Evolutionary conservation across 176 grass and related monocot genomes (phyloP).

Genomic region (Otatea glauca): DNA sequence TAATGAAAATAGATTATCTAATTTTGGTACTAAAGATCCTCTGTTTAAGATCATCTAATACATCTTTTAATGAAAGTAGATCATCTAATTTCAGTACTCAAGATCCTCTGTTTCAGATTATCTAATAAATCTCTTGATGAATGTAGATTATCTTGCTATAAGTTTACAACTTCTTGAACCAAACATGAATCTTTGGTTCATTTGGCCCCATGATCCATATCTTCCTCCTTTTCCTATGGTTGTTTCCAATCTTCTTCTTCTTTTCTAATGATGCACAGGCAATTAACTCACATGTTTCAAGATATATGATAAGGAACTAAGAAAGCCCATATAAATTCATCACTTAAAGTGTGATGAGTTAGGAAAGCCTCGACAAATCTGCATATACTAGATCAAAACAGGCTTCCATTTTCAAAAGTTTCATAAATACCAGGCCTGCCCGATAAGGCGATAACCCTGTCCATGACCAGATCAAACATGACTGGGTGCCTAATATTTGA

Average conservation of each 20-base stretch:
- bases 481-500: not conserved
- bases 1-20: not conserved
- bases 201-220: not conserved
- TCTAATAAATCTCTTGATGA: not conserved
- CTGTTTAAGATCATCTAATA: too few relatives aligned
- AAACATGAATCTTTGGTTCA: not conserved
- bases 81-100: not conserved
- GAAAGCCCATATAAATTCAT: not conserved
- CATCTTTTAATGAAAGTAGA: too few relatives aligned
- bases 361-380: not conserved
- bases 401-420: not conserved
- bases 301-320: not conserved
- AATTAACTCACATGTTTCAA: not conserved
- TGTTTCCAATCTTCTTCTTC: not conserved
- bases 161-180: not conserved
- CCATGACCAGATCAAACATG: not conserved
- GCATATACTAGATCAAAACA: not conserved
- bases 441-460: not conserved
- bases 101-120: not conserved
- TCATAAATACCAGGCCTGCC: not conserved
- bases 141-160: not conserved
- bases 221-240: not conserved
- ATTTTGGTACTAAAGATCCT: not conserved
- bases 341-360: not conserved
- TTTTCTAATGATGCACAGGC: not conserved